A percentile compares a stretch with the other conserved stretches of the same genome.
Evolutionary conservation across 441 rosid species (phyloP).

Genomic region (Dalechampia spathulata): DNA sequence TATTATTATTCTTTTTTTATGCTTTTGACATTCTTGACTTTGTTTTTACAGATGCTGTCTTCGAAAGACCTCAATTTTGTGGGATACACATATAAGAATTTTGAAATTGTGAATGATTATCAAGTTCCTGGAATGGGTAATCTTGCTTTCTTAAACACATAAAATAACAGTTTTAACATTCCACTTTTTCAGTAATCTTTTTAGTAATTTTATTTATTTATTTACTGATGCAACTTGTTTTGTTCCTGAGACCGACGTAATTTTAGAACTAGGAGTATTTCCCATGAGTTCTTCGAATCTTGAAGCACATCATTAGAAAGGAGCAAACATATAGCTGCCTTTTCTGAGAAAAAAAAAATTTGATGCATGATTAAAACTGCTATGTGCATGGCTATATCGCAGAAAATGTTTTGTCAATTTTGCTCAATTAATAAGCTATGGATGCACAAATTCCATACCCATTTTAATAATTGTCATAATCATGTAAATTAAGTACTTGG

Average conservation of each 20-base stretch:
- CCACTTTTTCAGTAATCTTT: neutral
- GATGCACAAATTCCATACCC: too few species aligned
- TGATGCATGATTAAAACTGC: too few species aligned
- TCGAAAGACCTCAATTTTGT: conserved; percentile 91
- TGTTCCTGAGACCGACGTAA: neutral
- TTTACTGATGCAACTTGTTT: too few species aligned
- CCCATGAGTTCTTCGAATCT: neutral
- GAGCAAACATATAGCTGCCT: neutral
- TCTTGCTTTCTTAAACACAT: neutral
- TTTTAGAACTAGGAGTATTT: neutral
- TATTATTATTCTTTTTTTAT: neutral
- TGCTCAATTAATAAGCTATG: too few species aligned
- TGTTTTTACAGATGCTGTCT: conserved; percentile 69
- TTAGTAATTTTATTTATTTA: neutral
- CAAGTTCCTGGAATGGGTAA: conserved; percentile 82
- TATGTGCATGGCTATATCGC: too few species aligned
- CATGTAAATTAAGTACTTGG: neutral
- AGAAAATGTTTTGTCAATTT: too few species aligned
- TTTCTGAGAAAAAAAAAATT: neutral
- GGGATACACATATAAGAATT: conserved; percentile 93
- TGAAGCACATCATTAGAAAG: neutral
- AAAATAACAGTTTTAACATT: neutral
- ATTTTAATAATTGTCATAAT: too few species aligned
- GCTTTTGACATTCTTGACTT: neutral
- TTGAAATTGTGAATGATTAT: conserved; percentile 75